A percentile compares a stretch with the other conserved stretches of the same genome.
Conservation (phyloP, 495 filamentous ascomycete species). For the Penicillium nucicola region DNA sequence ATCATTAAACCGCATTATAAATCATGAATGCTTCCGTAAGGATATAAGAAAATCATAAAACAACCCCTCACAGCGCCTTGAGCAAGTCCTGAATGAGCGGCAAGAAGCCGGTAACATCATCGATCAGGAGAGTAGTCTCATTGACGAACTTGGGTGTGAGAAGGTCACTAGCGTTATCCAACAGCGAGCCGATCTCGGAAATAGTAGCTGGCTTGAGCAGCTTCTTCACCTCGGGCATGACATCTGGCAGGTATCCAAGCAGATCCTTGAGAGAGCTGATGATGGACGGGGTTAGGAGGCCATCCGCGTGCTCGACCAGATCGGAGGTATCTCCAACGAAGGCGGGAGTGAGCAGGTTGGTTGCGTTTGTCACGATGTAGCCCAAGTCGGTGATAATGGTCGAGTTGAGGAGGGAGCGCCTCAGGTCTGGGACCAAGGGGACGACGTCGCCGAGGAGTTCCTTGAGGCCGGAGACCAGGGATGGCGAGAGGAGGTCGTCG, state of each 20-base stretch:
- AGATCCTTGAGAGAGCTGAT: slow-evolving; percentile 35
- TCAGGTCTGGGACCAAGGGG: slow-evolving; percentile 21
- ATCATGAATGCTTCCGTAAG: slow-evolving; percentile 7
- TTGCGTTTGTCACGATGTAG: slow-evolving; percentile 36
- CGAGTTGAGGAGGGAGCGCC: slow-evolving; percentile 29
- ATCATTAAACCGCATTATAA: slow-evolving; percentile 10
- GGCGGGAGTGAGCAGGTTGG: slow-evolving; percentile 29
- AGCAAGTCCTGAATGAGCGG: slow-evolving; percentile 26
- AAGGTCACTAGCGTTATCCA: slow-evolving; percentile 41
- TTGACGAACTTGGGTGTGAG: slow-evolving; percentile 41
- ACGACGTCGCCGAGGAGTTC: slow-evolving; percentile 36
- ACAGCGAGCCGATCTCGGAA: slow-evolving; percentile 34
- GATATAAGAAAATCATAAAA: slow-evolving; percentile 12
- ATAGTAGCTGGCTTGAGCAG: slow-evolving; percentile 34
- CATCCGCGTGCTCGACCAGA: slow-evolving; percentile 33
- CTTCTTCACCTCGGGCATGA: slow-evolving; percentile 26
- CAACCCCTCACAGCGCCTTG: slow-evolving; percentile 21
- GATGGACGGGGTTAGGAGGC: slow-evolving; percentile 30
- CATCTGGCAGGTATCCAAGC: slow-evolving; percentile 25
- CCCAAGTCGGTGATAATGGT: slow-evolving; percentile 33
- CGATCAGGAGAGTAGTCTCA: slow-evolving; percentile 25
- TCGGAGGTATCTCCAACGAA: slow-evolving; percentile 31
- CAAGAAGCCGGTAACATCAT: slow-evolving; percentile 23
- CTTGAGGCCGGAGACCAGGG: slow-evolving; percentile 19
- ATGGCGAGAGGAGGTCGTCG: slow-evolving; percentile 35